A percentile compares a stretch with the other conserved stretches of the same genome.
Evolutionary conservation across 768 basidiomycete species (phyloP).

Genomic region (Termitomyces sp.): DNA sequence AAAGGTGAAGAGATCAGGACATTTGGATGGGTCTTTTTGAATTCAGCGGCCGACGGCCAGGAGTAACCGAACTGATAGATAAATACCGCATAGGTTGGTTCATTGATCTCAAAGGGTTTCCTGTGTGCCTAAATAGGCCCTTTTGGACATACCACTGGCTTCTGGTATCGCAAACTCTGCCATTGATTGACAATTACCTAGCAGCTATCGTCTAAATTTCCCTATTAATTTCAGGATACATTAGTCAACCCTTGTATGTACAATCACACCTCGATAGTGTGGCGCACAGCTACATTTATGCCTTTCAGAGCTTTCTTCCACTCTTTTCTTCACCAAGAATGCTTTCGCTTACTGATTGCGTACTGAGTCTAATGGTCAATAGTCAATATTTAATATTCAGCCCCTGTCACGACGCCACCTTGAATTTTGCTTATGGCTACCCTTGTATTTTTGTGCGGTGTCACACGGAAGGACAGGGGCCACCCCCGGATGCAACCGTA

Average conservation of each 20-base stretch:
- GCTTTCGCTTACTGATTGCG: not conserved
- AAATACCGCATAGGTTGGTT: not conserved
- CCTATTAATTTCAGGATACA: not conserved
- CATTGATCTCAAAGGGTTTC: not conserved
- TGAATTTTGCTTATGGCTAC: not conserved
- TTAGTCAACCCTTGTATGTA: not conserved
- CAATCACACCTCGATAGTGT: not conserved
- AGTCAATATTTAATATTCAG: not conserved
- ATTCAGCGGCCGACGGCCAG: slow-evolving; percentile 7
- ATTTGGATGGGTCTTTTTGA: slow-evolving; percentile 60
- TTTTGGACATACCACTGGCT: not conserved
- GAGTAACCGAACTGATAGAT: not conserved
- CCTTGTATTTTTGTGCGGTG: not conserved
- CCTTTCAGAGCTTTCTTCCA: not conserved
- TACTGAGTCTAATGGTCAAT: not conserved
- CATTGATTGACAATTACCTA: not conserved
- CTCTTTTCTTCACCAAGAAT: not conserved
- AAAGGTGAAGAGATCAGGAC: slow-evolving; percentile 50
- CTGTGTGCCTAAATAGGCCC: too few relatives aligned
- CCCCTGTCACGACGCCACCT: not conserved
- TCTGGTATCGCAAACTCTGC: not conserved
- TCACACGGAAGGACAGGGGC: not conserved
- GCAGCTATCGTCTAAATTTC: not conserved
- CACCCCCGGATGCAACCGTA: not conserved
- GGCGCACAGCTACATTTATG: not conserved